A percentile compares a stretch with the other conserved stretches of the same genome.
Evolutionary conservation across 2,329 filamentous ascomycete genomes (phyloP).

Genomic region (Helotiales sp.): DNA sequence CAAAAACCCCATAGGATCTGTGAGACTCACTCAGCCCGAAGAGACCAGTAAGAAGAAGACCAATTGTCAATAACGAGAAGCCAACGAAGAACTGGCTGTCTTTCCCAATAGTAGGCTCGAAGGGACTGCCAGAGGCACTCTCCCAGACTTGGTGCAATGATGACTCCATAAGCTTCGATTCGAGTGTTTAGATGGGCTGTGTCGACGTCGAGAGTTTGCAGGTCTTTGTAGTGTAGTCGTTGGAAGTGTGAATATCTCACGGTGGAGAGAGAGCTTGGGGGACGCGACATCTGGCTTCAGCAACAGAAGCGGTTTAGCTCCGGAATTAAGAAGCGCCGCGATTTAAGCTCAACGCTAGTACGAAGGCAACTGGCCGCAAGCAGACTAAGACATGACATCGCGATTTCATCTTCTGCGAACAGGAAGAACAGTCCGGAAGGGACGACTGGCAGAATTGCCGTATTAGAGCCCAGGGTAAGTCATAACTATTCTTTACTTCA

Average conservation of each 20-base stretch:
- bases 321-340: conserved; percentile 16
- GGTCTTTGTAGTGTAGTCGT: not conserved
- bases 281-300: conserved; percentile 26
- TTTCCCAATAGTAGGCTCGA: conserved; percentile 78
- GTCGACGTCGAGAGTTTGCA: not conserved
- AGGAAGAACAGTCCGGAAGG: too few species aligned
- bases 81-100: conserved; percentile 80
- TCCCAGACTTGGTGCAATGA: conserved; percentile 91
- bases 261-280: not conserved
- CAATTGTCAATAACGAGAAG: conserved; percentile 71
- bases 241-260: not conserved
- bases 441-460: too few species aligned
- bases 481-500: too few species aligned
- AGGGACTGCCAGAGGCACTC: conserved; percentile 84
- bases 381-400: not conserved
- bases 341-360: conserved; percentile 22
- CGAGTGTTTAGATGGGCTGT: not conserved
- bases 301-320: conserved; percentile 5
- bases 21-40: conserved; percentile 78
- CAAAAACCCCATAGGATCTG: not conserved
- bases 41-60: conserved; percentile 71
- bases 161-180: conserved; percentile 63
- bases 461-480: too few species aligned
- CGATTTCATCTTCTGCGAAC: not conserved
- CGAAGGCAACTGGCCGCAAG: not conserved